These are phyloP conservation scores for Rosa hybrid DNA, from an alignment of 331 rosid species.

Conservation along the genomic window DNA sequence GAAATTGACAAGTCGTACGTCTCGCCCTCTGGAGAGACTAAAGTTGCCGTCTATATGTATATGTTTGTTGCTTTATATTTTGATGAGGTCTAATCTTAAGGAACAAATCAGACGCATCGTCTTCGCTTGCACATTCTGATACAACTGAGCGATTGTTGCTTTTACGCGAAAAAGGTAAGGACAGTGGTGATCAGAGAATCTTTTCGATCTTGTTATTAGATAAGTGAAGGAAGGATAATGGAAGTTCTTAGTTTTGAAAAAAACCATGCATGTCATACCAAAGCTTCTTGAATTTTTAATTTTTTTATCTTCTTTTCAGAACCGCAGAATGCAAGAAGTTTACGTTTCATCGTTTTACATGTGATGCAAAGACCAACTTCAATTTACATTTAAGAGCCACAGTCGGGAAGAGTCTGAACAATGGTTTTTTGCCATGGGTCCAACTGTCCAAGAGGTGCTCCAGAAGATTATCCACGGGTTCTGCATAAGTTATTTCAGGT, in stretches of 20 bases:
- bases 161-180: not conserved
- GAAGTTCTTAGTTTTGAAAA: not conserved
- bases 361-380: not conserved
- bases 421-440: too few species aligned
- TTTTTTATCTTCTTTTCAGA: not conserved
- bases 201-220: not conserved
- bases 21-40: not conserved
- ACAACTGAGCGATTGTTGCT: not conserved
- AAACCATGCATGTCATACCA: not conserved
- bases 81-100: not conserved
- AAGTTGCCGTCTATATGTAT: not conserved
- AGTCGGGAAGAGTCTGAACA: too few species aligned
- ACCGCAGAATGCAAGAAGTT: not conserved
- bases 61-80: slow-evolving; percentile 5
- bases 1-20: too few species aligned
- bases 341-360: not conserved
- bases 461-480: too few species aligned
- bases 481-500: not conserved
- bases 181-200: not conserved
- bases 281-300: not conserved
- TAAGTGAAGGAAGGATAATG: not conserved
- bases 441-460: too few species aligned
- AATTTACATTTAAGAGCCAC: not conserved
- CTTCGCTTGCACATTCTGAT: not conserved
- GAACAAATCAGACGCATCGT: not conserved